Base-by-base conservation (phyloP, 75 land plant species). In the Cupressus sempervirens region DNA sequence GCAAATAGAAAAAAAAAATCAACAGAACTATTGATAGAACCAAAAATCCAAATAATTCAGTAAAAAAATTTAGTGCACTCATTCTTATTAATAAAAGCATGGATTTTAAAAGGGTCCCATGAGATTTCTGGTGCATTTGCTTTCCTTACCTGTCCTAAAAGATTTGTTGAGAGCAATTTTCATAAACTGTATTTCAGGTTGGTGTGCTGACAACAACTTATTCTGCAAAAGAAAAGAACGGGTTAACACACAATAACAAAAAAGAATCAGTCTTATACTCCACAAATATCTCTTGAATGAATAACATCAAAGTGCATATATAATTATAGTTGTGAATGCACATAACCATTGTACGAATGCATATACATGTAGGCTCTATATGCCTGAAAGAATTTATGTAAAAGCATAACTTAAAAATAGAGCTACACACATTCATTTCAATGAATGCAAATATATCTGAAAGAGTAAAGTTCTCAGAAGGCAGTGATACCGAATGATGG, bases 131-230 rank as follows among this genome's bases (percentile, higher is more conserved):
- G 76, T 74, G 35, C 26, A 30, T 74, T 34, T 36, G 38, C 15
- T 35, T 36, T 74, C 34, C 20, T 74, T 32, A 74, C 76, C 76
- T 74, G 76, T 13, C 41, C 35, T 16, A 74, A 74, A 74, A 74
- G 18, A 34, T 14, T 74, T 74, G 35, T 34, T 36, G 20, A 74
- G 38, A 14, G 5, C 76, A 74, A 74, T 40, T 35, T 74, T 74
- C 76, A 74, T 11, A 36, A 74, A 74, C 36, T 74, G 76, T 34
- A 74, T 74, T 74, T 74, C 76, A 74, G 5, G 40, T 74, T 74
- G 36, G 16, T 73, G 40, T 6, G 18, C 13, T 74, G 32, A 74
- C 76, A 74, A 16, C 76, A 74, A 35, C 35, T 34, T 35, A 74
- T 74, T 74, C 40, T 74, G 76, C 76, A 74, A 74, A 74, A 74